Base-by-base conservation (phyloP, 371 early-diverging fungal species). In the Rhizomucor pusillus region DNA sequence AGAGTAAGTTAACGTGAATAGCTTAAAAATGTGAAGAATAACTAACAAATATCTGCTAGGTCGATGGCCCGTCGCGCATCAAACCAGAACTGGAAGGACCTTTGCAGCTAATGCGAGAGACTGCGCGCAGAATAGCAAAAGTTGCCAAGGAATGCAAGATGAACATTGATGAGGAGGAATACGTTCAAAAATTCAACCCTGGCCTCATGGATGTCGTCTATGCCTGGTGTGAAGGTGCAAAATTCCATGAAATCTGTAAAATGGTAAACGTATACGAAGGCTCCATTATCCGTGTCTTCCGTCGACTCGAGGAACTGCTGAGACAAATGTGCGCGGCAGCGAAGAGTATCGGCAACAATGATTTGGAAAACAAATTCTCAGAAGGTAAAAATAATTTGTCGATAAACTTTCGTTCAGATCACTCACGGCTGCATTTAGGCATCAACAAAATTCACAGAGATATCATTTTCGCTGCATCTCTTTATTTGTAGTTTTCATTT, bases 241-340 rank as follows among this genome's bases (percentile, higher is more conserved):
- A 91, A 59, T 99, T 99, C 75, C 75, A 79, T 18, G 91, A 96
- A 60, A 96, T 99, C 57, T 97, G 97, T 75, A 88, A 93, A 63
- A 91, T 93, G 90, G 98, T 99, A 0, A 89, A 91, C 25, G 89
- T 93, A 2, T 99, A 95, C 79, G 99, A 99, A 75, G 99, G 99
- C 25, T 89, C 89, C 20, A 86, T 99, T 29, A 98, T 99, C 57
- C 87, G 99, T 55, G 81, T 85, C 0, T 95, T 99, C 77, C 77
- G 98, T 52, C 82, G 97, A 47, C 76, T 99, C 9, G 99, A 99
- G 71, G 99, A 99, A 69, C 70, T 99, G 40, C 70, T 99, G 53
- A 77, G 98, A 66, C 97, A 99, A 74, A 92, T 99, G 91, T 80
- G 86, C 47, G 71, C 85, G 53, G 99, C 99, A 3, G 90, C 99